Conservation (phyloP, 2,329 filamentous ascomycete genomes). For the Aspergillus caelatus region DNA sequence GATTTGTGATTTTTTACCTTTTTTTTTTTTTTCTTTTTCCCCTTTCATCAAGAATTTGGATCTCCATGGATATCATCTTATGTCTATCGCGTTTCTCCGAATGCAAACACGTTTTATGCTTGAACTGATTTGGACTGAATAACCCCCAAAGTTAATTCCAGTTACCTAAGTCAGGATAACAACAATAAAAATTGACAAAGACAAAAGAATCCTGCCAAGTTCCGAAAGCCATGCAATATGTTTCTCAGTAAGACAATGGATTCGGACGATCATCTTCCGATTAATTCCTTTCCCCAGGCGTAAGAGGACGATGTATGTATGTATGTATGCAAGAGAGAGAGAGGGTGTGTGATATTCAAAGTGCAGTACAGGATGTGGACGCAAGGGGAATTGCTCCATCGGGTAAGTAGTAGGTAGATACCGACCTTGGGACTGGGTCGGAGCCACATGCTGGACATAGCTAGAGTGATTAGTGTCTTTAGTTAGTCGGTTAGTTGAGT, state of each 20-base stretch:
- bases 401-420: slow-evolving; percentile 1
- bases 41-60: neutral
- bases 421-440: neutral
- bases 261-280: slow-evolving; percentile 22
- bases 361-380: slow-evolving; percentile 17
- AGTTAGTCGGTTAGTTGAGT: neutral
- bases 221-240: neutral
- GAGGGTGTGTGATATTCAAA: neutral
- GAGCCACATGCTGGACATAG: slow-evolving; percentile 22
- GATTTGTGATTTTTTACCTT: neutral
- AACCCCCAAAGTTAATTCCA: neutral
- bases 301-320: neutral
- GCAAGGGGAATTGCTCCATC: slow-evolving; percentile 26
- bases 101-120: neutral
- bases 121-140: neutral
- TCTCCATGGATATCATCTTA: neutral
- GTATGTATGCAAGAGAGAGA: neutral
- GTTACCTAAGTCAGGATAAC: neutral
- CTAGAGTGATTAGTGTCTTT: slow-evolving; percentile 7
- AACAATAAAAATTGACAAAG: neutral
- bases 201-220: neutral
- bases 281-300: slow-evolving; percentile 1
- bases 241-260: slow-evolving; percentile 3
- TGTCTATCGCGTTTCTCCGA: neutral
- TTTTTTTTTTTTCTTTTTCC: neutral